Conservation (phyloP, 2,329 filamentous ascomycete genomes). For the Cladosporium sp. region DNA sequence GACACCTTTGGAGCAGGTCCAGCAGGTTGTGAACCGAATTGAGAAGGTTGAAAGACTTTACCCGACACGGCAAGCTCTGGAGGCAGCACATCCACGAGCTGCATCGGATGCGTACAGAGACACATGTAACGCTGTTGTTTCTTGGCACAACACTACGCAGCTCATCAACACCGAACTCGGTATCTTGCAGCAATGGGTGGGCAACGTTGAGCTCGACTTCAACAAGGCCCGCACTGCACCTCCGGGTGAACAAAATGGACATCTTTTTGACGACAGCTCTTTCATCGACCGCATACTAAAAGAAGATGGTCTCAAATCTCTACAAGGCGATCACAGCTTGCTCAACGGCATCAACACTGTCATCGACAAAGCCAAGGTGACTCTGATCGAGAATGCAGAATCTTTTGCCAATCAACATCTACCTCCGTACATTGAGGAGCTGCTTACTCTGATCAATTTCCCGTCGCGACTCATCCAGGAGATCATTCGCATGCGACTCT, state of each 20-base stretch:
- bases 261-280: constrained; percentile 81
- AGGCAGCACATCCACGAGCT: constrained; percentile 69
- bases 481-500: constrained; percentile 86
- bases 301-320: constrained; percentile 86
- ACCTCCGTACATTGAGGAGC: constrained; percentile 92
- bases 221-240: constrained; percentile 67
- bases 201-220: constrained; percentile 92
- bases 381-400: constrained; percentile 79
- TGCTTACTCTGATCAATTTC: constrained; percentile 94
- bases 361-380: constrained; percentile 89
- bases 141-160: constrained; percentile 96
- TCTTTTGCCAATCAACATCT: constrained; percentile 85
- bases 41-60: constrained; percentile 84
- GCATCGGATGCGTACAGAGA: constrained; percentile 73
- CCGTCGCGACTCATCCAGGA: constrained; percentile 93
- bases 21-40: constrained; percentile 84
- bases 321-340: constrained; percentile 82
- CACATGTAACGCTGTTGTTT: constrained; percentile 81
- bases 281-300: constrained; percentile 95
- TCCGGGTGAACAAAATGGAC: constrained; percentile 56
- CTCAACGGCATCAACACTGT: constrained; percentile 77
- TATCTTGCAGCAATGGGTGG: constrained; percentile 92
- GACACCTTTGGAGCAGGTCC: constrained; percentile 79
- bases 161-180: constrained; percentile 92
- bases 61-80: constrained; percentile 72